A percentile compares a stretch with the other conserved stretches of the same genome.
Evolutionary conservation across 306 rosid species (phyloP).

Genomic region (Canavalia gladiata): DNA sequence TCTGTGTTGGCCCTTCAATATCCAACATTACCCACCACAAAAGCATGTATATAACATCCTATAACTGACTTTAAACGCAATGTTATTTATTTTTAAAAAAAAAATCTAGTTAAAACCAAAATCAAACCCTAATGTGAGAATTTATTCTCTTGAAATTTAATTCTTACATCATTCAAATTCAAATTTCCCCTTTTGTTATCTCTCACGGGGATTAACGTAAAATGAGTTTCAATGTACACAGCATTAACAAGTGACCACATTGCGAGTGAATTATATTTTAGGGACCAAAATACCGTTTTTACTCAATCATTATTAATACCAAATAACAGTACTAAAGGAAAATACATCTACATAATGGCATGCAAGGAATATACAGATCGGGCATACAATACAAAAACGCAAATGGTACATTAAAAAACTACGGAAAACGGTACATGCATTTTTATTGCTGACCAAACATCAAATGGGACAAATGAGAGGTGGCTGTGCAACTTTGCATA

Average conservation of each 20-base stretch:
- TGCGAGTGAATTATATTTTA: too few species aligned
- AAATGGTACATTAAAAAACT: neutral
- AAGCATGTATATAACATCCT: too few species aligned
- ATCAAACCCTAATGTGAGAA: too few species aligned
- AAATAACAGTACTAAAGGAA: neutral
- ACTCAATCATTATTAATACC: neutral
- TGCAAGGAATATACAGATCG: neutral
- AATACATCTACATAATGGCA: neutral
- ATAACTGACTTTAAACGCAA: too few species aligned
- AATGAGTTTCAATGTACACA: neutral
- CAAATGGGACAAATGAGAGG: constrained; percentile 2
- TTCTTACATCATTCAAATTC: neutral
- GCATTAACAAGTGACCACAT: too few species aligned
- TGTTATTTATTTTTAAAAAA: too few species aligned
- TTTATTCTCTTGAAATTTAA: neutral
- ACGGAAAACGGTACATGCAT: neutral
- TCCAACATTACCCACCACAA: too few species aligned
- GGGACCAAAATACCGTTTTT: neutral
- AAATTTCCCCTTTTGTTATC: neutral
- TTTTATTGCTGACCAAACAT: constrained; percentile 21
- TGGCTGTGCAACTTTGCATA: constrained; percentile 3
- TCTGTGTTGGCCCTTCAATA: too few species aligned
- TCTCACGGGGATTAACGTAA: neutral
- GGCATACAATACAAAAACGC: neutral
- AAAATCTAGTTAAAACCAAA: too few species aligned